phyloP scores from a whole-genome alignment of 345 rosid species.

The Lagerstroemia speciosa region DNA sequence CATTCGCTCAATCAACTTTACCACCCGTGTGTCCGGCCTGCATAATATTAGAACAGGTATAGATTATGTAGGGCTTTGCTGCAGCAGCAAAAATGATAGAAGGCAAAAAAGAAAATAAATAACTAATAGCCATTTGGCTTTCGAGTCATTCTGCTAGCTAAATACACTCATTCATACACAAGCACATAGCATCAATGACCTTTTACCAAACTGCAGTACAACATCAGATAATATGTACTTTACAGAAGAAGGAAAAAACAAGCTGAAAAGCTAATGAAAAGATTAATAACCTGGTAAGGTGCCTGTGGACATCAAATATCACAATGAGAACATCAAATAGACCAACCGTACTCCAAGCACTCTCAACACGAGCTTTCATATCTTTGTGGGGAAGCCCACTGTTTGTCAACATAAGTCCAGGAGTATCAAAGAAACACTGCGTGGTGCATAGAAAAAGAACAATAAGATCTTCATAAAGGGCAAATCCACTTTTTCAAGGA shows the following conservation, averaged over 20 bases:
- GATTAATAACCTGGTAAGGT: constrained; percentile 59
- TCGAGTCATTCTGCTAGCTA: neutral
- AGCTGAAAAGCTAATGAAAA: neutral
- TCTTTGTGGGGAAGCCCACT: constrained; percentile 71
- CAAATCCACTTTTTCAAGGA: neutral
- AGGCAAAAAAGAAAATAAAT: neutral
- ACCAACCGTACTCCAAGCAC: constrained; percentile 70
- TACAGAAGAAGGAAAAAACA: neutral
- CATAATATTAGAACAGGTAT: neutral
- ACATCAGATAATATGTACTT: neutral
- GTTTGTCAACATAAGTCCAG: constrained; percentile 62
- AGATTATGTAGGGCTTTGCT: neutral
- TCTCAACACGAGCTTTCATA: constrained; percentile 65
- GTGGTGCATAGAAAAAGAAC: neutral
- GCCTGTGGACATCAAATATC: constrained; percentile 87
- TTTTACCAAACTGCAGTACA: neutral
- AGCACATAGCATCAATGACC: no score
- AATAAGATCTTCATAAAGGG: neutral
- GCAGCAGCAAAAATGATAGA: neutral
- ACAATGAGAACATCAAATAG: constrained; percentile 80
- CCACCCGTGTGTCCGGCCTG: constrained; percentile 84
- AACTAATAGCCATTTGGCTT: neutral
- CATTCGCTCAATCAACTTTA: constrained; percentile 55
- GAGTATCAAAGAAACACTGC: constrained; percentile 95
- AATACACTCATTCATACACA: neutral